Evolutionary conservation across 108 stramenopile genomes (phyloP), one percentile per base, ranked within the genome.

Genomic region (Conticribra weissflogii): DNA sequence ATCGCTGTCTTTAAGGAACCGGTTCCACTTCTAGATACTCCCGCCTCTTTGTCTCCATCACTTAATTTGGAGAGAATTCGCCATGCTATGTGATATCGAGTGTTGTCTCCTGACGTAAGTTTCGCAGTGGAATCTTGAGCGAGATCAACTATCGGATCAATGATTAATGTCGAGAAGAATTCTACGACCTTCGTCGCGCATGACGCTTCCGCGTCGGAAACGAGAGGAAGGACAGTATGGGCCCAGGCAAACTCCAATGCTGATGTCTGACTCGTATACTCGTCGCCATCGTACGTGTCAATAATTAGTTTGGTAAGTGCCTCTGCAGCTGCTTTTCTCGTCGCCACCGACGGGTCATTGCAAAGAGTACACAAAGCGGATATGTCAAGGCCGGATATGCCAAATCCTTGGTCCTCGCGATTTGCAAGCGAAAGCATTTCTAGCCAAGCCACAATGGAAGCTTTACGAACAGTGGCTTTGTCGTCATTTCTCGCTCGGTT

Each of bases 281-380:
- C 61, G 7, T 57, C 82, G 12, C 17, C 48, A 16, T 71, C 48
- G 49, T 66, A 61, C 21, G 66, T 71, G 23, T 68, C 79, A 41
- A 84, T 56, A 1, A 92, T 60, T 8, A 95, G 61, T 4, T 62
- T 78, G 3, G 89, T 88, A 12, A 95, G 61, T 3, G 81, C 87
- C 31, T 90, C 86, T 0, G 86, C 86, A 14, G 93, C 86, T 5
- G 87, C 85, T 68, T 88, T 91, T 36, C 94, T 77, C 0, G 85
- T 81, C 49, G 88, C 74, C 41, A 93, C 72, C 0, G 85, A 85
- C 0, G 75, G 45, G 52, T 96, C 94, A 56, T 81, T 82, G 54
- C 92, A 93, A 0, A 88, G 66, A 9, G 78, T 66, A 34, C 84
- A 72, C 29, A 96, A 72, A 0, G 84, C 79, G 16, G 70, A 61